Percentiles rank a stretch among this genome's conserved stretches.
Conservation (phyloP, 352 stramenopile species). For the Plasmopara halstedii region DNA sequence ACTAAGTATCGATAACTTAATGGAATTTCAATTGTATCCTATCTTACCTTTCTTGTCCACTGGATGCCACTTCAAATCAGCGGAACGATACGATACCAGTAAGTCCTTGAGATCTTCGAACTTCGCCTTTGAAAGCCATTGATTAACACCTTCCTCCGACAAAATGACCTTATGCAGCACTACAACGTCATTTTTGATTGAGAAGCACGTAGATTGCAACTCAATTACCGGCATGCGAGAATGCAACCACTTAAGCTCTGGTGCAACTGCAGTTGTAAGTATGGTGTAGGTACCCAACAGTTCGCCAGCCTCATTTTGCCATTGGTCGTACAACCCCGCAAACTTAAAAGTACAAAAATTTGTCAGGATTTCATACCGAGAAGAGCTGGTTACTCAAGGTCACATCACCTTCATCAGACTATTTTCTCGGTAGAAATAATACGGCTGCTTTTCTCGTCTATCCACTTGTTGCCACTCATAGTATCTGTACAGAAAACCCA, state of each 20-base stretch:
- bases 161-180: slow-evolving; percentile 53
- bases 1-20: neutral
- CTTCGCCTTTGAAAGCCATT: slow-evolving; percentile 59
- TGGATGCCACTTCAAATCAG: slow-evolving; percentile 64
- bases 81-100: slow-evolving; percentile 35
- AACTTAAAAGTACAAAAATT: slow-evolving; percentile 40
- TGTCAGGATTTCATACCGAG: neutral
- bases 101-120: slow-evolving; percentile 51
- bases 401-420: slow-evolving; percentile 43
- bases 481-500: slow-evolving; percentile 42
- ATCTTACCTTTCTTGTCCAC: slow-evolving; percentile 64
- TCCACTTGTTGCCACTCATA: slow-evolving; percentile 88
- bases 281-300: slow-evolving; percentile 81
- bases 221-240: slow-evolving; percentile 70
- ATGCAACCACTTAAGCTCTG: slow-evolving; percentile 78
- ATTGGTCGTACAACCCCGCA: slow-evolving; percentile 82
- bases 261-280: slow-evolving; percentile 66
- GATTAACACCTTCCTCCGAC: slow-evolving; percentile 41
- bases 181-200: neutral
- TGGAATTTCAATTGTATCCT: too few relatives aligned
- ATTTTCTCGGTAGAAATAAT: slow-evolving; percentile 68
- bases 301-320: slow-evolving; percentile 55
- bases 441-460: slow-evolving; percentile 86
- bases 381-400: neutral
- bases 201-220: too few relatives aligned